These are phyloP conservation scores for Actinomortierella wolfii DNA, from an alignment of 371 early-diverging fungal genomes.

Conservation along the genomic window DNA sequence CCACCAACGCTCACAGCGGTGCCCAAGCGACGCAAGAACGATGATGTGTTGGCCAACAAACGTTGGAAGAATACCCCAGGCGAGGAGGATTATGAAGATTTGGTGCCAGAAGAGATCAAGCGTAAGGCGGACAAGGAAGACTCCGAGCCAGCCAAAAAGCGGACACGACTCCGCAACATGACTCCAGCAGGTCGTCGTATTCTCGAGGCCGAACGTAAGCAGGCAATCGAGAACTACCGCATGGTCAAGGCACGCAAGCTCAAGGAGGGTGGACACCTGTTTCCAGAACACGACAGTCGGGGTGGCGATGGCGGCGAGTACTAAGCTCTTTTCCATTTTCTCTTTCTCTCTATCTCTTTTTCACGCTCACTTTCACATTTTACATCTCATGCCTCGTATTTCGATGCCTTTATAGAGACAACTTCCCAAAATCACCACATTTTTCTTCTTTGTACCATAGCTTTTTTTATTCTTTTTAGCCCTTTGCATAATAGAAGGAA, in stretches of 20 bases:
- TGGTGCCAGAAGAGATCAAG: conserved; percentile 19
- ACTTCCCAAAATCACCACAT: neutral
- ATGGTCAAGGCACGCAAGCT: conserved; percentile 40
- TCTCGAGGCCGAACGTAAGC: conserved; percentile 43
- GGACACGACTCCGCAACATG: conserved; percentile 30
- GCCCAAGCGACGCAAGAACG: conserved; percentile 44
- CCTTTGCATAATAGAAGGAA: too few species aligned
- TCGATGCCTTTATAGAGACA: neutral
- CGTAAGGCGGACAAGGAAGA: conserved; percentile 11
- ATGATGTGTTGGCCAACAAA: conserved; percentile 38
- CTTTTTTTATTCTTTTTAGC: neutral
- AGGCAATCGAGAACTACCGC: conserved; percentile 44
- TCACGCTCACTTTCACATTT: conserved; percentile 5
- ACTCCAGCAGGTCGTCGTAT: conserved; percentile 47
- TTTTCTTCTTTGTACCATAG: neutral
- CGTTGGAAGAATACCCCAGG: conserved; percentile 48
- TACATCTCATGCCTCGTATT: neutral
- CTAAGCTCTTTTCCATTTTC: too few species aligned
- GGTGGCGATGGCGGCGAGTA: conserved; percentile 24
- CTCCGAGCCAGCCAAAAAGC: conserved; percentile 14
- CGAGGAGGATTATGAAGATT: conserved; percentile 42
- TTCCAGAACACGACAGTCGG: conserved; percentile 9
- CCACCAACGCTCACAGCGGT: conserved; percentile 34
- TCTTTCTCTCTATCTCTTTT: too few species aligned
- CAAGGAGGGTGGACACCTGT: conserved; percentile 7